Base-by-base conservation (phyloP, 208 protist species). In the Porcisia deanei region DNA sequence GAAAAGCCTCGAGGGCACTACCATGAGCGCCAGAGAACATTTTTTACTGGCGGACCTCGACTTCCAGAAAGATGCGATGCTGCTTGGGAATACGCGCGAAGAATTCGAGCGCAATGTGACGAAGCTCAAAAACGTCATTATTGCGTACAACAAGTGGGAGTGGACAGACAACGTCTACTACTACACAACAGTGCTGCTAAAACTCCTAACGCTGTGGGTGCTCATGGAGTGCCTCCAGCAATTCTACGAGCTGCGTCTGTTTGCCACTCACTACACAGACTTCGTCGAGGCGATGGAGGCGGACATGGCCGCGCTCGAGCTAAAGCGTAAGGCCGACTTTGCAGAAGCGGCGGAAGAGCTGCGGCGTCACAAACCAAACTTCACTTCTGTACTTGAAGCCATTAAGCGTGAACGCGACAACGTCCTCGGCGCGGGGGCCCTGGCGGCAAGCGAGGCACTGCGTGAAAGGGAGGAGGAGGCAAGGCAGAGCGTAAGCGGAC, bases 1-100 rank as follows among this genome's bases (percentile, higher is more conserved):
- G 83, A 89, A 92, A 57, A 94, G 85, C 71, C 89, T 94, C 64
- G 84, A 94, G 49, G 93, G 93, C 49, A 95, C 84, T 39, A 91
- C 82, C 39, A 86, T 95, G 81, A 96, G 90, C 60, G 80, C 83
- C 64, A 77, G 85, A 18, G 91, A 97, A 70, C 93, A 97, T 73
- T 95, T 95, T 73, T 75, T 97, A n/a, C 81, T 97, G n/a, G 90
- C 88, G 1, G 93, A 97, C 66, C 81, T 97, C 8, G 93, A 97
- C 80, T 95, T 94, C 72, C 85, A 93, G 45, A 97, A 93, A 77
- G 93, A 97, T 73, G 82, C 91, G 34, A 79, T 92, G 55, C 78
- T 97, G 18, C 94, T 96, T 79, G 93, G 93, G 39, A 88, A 82
- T 66, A 95, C 89, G 3, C 84, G 88, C 18, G 91, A 92, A 58